Evolutionary conservation across 345 rosid species (phyloP), one percentile per base, ranked within the genome.

Genomic region (Salix viminalis): DNA sequence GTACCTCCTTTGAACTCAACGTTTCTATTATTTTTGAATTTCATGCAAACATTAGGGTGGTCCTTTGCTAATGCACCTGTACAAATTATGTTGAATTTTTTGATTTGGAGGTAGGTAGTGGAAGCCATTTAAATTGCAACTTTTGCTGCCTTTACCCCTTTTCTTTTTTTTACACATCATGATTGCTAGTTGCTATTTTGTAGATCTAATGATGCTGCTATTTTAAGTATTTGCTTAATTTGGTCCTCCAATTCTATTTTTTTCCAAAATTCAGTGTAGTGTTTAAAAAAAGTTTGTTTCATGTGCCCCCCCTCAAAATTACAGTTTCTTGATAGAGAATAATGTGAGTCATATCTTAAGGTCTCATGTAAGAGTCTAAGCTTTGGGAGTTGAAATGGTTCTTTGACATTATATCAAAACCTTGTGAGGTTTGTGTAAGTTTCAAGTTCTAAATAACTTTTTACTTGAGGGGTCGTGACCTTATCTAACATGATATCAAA

Each of bases 1-100:
- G 99, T 94, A 75, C 74, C n/a, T 72, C 39, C 73, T 16, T 52
- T 72, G 66, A 21, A 54, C 71, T 32, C 12, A 71, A 75, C 30
- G 56, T 37, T 60, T 50, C 48, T 78, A 41, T 69, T 70, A 67
- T 64, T 78, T 78, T 39, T 34, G 24, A 70, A 67, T 75, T 76
- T 74, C 15, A 73, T 65, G 44, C 60, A 41, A 79, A 37, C 52
- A 42, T 71, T 26, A 10, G 52, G 70, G 69, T n/a, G 24, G 34
- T 82, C 58, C 44, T 50, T 56, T 44, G 32, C 75, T 36, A 7
- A 11, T 64, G 18, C 60, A 14, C 50, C 19, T 64, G 36, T 65
- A 8, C n/a, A 18, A 11, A 56, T 37, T 72, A 21, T 36, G 23
- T 69, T 0, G 14, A 41, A 41, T 18, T 60, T 10, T 39, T 12